Evolutionary conservation across 306 rosid species (phyloP).

Genomic region (Prinsepia uniflora): DNA sequence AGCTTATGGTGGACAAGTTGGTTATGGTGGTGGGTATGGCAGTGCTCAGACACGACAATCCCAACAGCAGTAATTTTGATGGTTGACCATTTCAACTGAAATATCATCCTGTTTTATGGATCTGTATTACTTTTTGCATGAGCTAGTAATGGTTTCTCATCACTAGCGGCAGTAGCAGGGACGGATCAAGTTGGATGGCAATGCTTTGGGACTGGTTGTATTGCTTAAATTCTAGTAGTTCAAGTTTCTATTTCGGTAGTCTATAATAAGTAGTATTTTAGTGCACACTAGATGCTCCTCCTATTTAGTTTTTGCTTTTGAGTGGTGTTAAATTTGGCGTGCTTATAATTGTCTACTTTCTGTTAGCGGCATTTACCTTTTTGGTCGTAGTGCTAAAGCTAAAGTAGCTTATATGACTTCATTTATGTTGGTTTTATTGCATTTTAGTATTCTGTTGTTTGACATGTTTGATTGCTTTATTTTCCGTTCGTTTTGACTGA

Average conservation of each 20-base stretch:
- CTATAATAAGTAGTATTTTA: constrained; percentile 82
- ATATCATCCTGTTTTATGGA: constrained; percentile 39
- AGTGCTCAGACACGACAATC: constrained; percentile 72
- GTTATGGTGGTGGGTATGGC: constrained; percentile 68
- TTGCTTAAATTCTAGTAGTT: constrained; percentile 93
- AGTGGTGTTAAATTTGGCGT: constrained; percentile 66
- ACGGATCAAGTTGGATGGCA: constrained; percentile 43
- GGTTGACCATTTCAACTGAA: constrained; percentile 36
- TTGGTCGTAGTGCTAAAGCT: constrained; percentile 58
- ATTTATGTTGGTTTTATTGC: constrained; percentile 55
- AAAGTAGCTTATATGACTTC: constrained; percentile 47
- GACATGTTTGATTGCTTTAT: constrained; percentile 28
- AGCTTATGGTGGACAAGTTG: constrained; percentile 64
- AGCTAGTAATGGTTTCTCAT: constrained; percentile 43
- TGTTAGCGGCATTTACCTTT: constrained; percentile 44
- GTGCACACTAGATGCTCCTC: constrained; percentile 69
- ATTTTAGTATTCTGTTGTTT: constrained; percentile 34
- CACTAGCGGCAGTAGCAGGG: constrained; percentile 47
- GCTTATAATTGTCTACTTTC: constrained; percentile 57
- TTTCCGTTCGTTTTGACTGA: constrained; percentile 4
- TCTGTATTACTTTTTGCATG: constrained; percentile 29
- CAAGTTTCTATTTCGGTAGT: constrained; percentile 77
- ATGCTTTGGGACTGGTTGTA: constrained; percentile 88
- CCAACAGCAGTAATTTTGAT: constrained; percentile 69
- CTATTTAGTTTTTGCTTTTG: constrained; percentile 57